phyloP scores from a whole-genome alignment of 371 early-diverging fungal species.

The Actinomortierella wolfii region DNA sequence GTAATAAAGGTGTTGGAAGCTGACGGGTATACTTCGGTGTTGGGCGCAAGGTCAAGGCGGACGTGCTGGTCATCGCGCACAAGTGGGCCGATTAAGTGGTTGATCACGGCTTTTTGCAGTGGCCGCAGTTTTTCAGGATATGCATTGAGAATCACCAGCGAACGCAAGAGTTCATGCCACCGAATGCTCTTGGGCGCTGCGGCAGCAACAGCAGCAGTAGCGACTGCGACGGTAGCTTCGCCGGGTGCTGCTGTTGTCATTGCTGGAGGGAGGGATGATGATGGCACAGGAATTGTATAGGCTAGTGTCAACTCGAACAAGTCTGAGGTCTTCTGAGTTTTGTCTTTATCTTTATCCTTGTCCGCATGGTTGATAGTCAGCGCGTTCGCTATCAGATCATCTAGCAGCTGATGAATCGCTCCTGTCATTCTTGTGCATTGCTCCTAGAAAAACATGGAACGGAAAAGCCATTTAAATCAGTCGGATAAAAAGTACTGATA shows the following conservation, averaged over 20 bases:
- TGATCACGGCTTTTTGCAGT: slow-evolving; percentile 23
- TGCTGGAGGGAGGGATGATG: slow-evolving; percentile 16
- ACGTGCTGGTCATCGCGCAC: slow-evolving; percentile 14
- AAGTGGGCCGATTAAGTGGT: slow-evolving; percentile 26
- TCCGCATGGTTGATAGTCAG: slow-evolving; percentile 4
- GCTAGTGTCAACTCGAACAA: slow-evolving; percentile 12
- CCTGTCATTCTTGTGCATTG: slow-evolving; percentile 37
- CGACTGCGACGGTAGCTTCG: background rate
- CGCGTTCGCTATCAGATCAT: slow-evolving; percentile 27
- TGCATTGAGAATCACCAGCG: slow-evolving; percentile 23
- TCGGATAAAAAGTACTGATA: too few relatives aligned
- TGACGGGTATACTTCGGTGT: slow-evolving; percentile 8
- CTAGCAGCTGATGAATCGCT: slow-evolving; percentile 41
- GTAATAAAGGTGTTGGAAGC: slow-evolving; percentile 13
- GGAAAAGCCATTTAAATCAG: too few relatives aligned
- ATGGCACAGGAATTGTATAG: slow-evolving; percentile 27
- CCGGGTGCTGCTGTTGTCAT: too few relatives aligned
- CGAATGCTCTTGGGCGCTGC: slow-evolving; percentile 22
- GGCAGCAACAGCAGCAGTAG: slow-evolving; percentile 1
- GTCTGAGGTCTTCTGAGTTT: background rate
- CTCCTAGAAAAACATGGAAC: slow-evolving; percentile 13
- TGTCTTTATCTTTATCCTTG: background rate
- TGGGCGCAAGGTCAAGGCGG: background rate
- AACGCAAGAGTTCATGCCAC: slow-evolving; percentile 38
- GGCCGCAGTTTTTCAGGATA: slow-evolving; percentile 26